Evolutionary conservation across 1,284 basidiomycete species (phyloP), one percentile per base, ranked within the genome.

Genomic region (Heterobasidion annosum): DNA sequence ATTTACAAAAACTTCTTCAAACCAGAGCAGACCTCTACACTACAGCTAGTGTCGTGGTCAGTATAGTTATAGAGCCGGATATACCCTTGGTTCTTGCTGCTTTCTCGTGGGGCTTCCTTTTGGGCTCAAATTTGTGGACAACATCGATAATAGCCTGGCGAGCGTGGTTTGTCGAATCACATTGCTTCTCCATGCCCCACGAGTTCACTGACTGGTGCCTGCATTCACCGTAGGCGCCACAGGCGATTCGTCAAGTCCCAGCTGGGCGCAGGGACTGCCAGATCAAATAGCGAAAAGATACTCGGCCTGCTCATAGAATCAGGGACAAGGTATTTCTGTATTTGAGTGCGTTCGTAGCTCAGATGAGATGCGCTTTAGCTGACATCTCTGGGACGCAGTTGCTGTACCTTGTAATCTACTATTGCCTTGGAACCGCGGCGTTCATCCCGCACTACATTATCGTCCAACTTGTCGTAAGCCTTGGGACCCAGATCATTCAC

Each of bases 271-370:
- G 19, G 15, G 8, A 16, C 18, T 2, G 8, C 19, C 6, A 13
- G 25, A n/a, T 43, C 19, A 8, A 49, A n/a, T 12, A 33, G 40
- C 19, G 55, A 58, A 50, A 53, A 51, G 16, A 34, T 34, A 3
- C 55, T 58, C 16, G 34, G 25, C 25, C 52, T 53, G 19, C 47
- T 58, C 42, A 34, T 58, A 19, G 57, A 58, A 43, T 58, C 57
- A 2, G 57, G 57, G 8, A 25, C 40, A 15, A 16, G 56, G 9
- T 56, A 58, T 51, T 34, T 51, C 6, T 53, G 49, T 40, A 46
- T 56, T 15, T 56, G 52, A 55, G 57, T 56, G 18, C 9, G 7
- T 44, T 16, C 3, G 12, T 18, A n/a, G 16, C 10, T 46, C 13
- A 18, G 8, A 8, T 32, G 32, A 16, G 19, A 18, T 15, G 9